Percentiles rank a stretch among this genome's conserved stretches.
Evolutionary conservation across 192 early-diverging fungal genomes (phyloP).

Genomic region (Dissophora globulifera): DNA sequence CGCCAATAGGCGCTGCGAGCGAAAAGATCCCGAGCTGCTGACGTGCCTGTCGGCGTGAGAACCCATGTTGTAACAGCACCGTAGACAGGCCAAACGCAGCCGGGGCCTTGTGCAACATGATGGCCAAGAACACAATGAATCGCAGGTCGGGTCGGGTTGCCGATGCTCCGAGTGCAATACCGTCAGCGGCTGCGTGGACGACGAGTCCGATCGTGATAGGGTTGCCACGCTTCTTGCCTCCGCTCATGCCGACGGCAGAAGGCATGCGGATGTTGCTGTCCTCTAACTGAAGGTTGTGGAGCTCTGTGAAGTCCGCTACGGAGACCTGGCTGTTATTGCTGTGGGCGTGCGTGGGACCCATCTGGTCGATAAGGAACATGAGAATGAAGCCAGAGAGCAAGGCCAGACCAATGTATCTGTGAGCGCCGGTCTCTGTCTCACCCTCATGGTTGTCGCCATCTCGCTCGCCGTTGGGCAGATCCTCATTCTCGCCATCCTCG

Average conservation of each 20-base stretch:
- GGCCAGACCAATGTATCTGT: constrained; percentile 81
- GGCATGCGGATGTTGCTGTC: constrained; percentile 54
- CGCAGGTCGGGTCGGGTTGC: constrained; percentile 71
- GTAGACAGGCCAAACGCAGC: constrained; percentile 92
- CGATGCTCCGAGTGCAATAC: constrained; percentile 92
- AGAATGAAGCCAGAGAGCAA: constrained; percentile 84
- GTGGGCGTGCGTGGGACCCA: constrained; percentile 60
- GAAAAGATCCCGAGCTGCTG: constrained; percentile 85
- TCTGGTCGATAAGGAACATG: constrained; percentile 92
- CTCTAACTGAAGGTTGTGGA: constrained; percentile 37
- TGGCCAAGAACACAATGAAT: constrained; percentile 90
- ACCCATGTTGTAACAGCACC: constrained; percentile 83
- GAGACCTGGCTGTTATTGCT: constrained; percentile 40
- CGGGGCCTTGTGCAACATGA: constrained; percentile 97
- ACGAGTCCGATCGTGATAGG: constrained; percentile 89
- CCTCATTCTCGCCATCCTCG: constrained; percentile 7
- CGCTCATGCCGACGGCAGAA: constrained; percentile 33
- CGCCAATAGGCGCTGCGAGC: constrained; percentile 84
- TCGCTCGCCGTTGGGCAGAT: constrained; percentile 6
- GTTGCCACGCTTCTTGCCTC: constrained; percentile 56
- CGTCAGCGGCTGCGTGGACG: constrained; percentile 96
- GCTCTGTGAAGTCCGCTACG: constrained; percentile 33
- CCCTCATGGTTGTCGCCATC: background rate
- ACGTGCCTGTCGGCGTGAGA: constrained; percentile 70
- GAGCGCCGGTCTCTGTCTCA: constrained; percentile 43